phyloP scores from a whole-genome alignment of 345 rosid genomes.

The Hibiscus syriacus region DNA sequence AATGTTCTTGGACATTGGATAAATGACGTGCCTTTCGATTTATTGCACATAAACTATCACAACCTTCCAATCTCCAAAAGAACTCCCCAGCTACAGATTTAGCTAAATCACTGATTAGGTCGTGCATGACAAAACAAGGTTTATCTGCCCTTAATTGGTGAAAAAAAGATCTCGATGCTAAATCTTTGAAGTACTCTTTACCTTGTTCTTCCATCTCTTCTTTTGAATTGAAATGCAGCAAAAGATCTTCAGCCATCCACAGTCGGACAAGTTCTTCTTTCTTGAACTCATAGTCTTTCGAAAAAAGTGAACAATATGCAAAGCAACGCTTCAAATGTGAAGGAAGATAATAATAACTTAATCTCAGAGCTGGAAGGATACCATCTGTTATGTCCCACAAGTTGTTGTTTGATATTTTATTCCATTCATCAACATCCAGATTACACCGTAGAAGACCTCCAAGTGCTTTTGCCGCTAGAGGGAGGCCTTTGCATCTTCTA shows the following conservation, averaged over 20 bases:
- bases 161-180: neutral
- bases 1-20: neutral
- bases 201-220: neutral
- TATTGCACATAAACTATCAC: neutral
- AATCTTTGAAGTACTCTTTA: neutral
- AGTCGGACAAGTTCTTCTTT: neutral
- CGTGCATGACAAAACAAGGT: neutral
- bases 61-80: neutral
- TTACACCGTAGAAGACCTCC: neutral
- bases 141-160: neutral
- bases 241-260: constrained; percentile 1
- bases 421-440: neutral
- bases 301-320: neutral
- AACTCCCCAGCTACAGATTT: neutral
- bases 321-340: neutral
- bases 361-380: neutral
- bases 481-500: neutral
- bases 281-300: neutral
- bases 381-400: neutral
- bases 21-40: neutral
- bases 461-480: neutral
- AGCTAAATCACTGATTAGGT: neutral
- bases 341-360: neutral
- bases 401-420: neutral
- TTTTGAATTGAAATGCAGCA: neutral